These are phyloP conservation scores for Arthromyces matolae DNA, from an alignment of 768 basidiomycete genomes.

Conservation along the genomic window DNA sequence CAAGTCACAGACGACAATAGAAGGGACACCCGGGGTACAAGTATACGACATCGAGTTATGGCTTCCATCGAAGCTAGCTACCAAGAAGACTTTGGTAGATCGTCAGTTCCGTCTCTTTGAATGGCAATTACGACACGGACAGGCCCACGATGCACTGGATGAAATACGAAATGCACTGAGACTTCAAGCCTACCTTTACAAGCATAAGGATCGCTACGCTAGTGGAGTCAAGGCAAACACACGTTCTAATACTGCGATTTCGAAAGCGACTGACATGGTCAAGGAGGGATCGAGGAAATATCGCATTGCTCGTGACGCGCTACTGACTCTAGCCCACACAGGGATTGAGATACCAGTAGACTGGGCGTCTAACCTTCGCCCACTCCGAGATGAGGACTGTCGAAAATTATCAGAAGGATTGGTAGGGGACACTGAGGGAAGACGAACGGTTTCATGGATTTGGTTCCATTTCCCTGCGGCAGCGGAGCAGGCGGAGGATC, in stretches of 20 bases:
- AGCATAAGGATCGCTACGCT: no score
- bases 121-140: not conserved
- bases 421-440: no score
- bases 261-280: no score
- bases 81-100: not conserved
- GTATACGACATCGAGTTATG: not conserved
- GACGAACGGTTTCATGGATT: not conserved
- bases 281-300: no score
- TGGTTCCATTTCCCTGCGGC: not conserved
- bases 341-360: no score
- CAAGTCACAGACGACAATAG: not conserved
- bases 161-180: constrained; percentile 6
- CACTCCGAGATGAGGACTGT: not conserved
- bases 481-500: not conserved
- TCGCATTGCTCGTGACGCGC: no score
- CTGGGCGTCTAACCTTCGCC: not conserved
- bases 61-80: not conserved
- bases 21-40: not conserved
- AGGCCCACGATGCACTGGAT: not conserved
- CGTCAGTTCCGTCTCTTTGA: constrained; percentile 1
- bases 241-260: not conserved
- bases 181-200: no score
- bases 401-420: not conserved
- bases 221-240: no score
- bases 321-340: no score